Conservation (phyloP, 1,284 basidiomycete genomes). For the Cryptococcus wingfieldii region DNA sequence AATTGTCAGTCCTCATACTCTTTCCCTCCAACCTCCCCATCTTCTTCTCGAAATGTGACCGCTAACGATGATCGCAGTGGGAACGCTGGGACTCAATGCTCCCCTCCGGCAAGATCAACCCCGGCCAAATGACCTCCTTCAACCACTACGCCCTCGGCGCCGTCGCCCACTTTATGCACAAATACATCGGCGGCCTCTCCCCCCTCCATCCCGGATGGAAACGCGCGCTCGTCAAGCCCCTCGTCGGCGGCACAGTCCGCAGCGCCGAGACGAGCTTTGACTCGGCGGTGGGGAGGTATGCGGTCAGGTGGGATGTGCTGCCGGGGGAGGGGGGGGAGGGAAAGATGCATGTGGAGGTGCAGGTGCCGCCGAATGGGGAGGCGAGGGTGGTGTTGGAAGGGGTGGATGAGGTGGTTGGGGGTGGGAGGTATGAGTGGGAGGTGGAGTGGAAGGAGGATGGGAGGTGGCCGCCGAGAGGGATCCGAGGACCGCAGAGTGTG, state of each 20-base stretch:
- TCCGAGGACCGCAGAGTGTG: slow-evolving; percentile 13
- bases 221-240: slow-evolving; percentile 25
- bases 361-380: slow-evolving; percentile 30
- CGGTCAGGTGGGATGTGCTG: slow-evolving; percentile 20
- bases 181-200: slow-evolving; percentile 31
- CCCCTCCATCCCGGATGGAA: slow-evolving; percentile 32
- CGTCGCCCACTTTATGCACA: slow-evolving; percentile 39
- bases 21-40: background rate
- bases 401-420: slow-evolving; percentile 19
- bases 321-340: background rate
- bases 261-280: slow-evolving; percentile 15
- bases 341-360: slow-evolving; percentile 18
- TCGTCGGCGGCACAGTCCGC: slow-evolving; percentile 40
- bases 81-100: slow-evolving; percentile 42
- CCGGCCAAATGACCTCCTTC: slow-evolving; percentile 46
- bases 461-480: slow-evolving; percentile 26
- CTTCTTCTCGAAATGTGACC: too few relatives aligned
- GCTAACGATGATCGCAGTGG: slow-evolving; percentile 18
- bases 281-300: slow-evolving; percentile 24
- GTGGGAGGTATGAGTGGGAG: slow-evolving; percentile 19
- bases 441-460: slow-evolving; percentile 17
- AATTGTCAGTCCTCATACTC: slow-evolving; percentile 19
- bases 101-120: slow-evolving; percentile 38
- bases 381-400: slow-evolving; percentile 24
- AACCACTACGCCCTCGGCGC: slow-evolving; percentile 47